phyloP scores from a whole-genome alignment of 176 grass and related monocot genomes.

The Bonia amplexicaulis region DNA sequence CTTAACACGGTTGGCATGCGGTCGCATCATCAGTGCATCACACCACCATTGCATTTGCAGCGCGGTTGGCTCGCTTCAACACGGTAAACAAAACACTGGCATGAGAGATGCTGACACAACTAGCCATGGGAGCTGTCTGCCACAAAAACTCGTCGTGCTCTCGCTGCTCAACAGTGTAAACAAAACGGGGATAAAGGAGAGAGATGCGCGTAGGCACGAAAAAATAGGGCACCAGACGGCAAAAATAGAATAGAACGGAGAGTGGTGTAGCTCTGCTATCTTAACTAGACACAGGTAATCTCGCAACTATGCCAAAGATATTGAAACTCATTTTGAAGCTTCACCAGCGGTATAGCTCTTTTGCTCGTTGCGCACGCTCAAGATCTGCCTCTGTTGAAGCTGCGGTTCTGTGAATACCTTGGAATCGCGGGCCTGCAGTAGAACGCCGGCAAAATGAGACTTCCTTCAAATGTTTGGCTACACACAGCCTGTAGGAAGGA shows the following conservation, averaged over 20 bases:
- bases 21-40: not conserved
- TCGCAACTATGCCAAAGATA: not conserved
- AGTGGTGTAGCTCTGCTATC: not conserved
- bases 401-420: constrained; percentile 16
- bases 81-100: too few species aligned
- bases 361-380: not conserved
- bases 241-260: not conserved
- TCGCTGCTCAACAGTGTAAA: not conserved
- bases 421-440: constrained; percentile 16
- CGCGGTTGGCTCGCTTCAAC: too few species aligned
- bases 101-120: too few species aligned
- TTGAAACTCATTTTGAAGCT: not conserved
- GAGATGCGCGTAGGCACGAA: not conserved
- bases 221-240: not conserved
- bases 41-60: not conserved
- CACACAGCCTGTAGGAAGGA: not conserved
- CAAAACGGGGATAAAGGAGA: not conserved
- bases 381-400: constrained; percentile 20
- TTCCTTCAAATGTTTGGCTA: not conserved
- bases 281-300: constrained; percentile 30
- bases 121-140: not conserved
- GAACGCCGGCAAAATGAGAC: not conserved
- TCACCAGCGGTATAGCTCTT: constrained; percentile 25
- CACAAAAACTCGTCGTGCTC: not conserved
- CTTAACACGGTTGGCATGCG: not conserved